A percentile compares a stretch with the other conserved stretches of the same genome.
Evolutionary conservation across 2,329 filamentous ascomycete genomes (phyloP).

Genomic region (Capronia coronata): DNA sequence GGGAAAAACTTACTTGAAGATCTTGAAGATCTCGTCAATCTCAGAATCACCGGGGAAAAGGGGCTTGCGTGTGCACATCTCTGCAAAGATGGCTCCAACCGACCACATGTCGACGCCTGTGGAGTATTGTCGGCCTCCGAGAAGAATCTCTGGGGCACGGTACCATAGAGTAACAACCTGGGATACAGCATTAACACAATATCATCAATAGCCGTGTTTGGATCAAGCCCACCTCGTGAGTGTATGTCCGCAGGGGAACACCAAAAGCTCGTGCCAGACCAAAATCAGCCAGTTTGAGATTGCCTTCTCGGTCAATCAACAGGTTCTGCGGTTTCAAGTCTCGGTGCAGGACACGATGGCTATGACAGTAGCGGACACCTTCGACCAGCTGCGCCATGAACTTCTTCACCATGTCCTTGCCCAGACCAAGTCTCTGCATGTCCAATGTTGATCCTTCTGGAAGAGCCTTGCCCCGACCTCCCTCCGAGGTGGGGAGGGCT

Average conservation of each 20-base stretch:
- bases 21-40: slow-evolving; percentile 93
- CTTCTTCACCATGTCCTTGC: slow-evolving; percentile 77
- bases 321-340: slow-evolving; percentile 89
- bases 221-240: slow-evolving; percentile 60
- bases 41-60: slow-evolving; percentile 89
- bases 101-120: slow-evolving; percentile 97
- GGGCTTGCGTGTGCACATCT: slow-evolving; percentile 92
- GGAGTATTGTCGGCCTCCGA: slow-evolving; percentile 85
- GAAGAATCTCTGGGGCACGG: slow-evolving; percentile 79
- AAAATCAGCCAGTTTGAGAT: slow-evolving; percentile 86
- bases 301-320: slow-evolving; percentile 77
- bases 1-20: slow-evolving; percentile 62
- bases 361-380: slow-evolving; percentile 81
- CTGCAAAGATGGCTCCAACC: slow-evolving; percentile 86
- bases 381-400: slow-evolving; percentile 86
- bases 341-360: slow-evolving; percentile 77
- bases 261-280: slow-evolving; percentile 84
- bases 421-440: slow-evolving; percentile 63
- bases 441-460: slow-evolving; percentile 66
- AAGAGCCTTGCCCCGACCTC: slow-evolving; percentile 75
- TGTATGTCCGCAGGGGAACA: slow-evolving; percentile 84
- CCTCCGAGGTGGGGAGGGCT: slow-evolving; percentile 73
- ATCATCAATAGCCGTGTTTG: background rate
- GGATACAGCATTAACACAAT: slow-evolving; percentile 5
- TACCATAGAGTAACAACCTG: slow-evolving; percentile 48